Base-by-base conservation (phyloP, 2,329 filamentous ascomycete species). In the Monilinia vaccinii-corymbosi region DNA sequence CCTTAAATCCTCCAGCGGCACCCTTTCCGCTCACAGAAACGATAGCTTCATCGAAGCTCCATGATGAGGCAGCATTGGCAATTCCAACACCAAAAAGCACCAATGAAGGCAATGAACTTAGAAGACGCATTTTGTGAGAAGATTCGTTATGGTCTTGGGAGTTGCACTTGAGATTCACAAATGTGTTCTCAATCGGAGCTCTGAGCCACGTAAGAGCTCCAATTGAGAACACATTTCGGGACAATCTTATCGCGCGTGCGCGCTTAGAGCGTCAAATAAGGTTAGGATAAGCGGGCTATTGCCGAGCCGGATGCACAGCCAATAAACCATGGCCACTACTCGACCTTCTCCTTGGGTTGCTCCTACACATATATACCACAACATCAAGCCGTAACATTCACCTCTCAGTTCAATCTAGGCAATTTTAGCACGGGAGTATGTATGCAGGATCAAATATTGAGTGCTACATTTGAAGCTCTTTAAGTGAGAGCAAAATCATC, bases 31-130 rank as follows among this genome's bases (percentile, higher is more conserved):
- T 77, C 61, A 92, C 78, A 10, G 83, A 79, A 65, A 92, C 77
- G 63, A 80, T 84, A 65, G 81, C 89, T 74, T 91, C 88, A 65
- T 87, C 81, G 68, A 92, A 92, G 60, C 80, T 79, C 89, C 89
- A 93, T 25, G 82, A 81, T 50, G 75, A 76, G 67, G 73, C 75
- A 56, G 79, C 79, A 23, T 67, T 62, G 46, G 65, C 67, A 5
- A 75, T 72, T 25, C 75, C 77, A 56, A 74, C 74, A 62, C 73
- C 70, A 31, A 73, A 70, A 25, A 77, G 69, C 47, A 78, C 66
- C 25, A 77, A 65, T 40, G 75, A 75, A 62, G 75, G 71, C 60
- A 78, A 67, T 38, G 75, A 74, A 64, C 61, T 64, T 64, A 75
- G 66, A 61, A 77, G 69, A 68, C 71, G 75, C 75, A 78, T 78